Base-by-base conservation (phyloP, 208 protist genomes). In the Trypanosoma cruzi region DNA sequence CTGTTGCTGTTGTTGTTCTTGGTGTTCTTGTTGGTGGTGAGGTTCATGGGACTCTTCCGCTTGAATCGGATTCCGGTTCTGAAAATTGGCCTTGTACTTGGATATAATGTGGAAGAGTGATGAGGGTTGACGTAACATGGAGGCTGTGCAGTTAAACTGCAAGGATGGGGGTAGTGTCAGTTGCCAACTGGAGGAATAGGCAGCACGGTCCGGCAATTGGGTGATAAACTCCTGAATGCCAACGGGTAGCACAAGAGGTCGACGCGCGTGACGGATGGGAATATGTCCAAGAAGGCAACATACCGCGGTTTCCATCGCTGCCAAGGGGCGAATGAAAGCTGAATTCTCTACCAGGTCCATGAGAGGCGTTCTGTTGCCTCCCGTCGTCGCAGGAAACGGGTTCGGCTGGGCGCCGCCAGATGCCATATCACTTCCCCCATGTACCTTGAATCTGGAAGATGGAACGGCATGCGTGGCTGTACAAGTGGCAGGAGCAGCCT, bases 241-340 rank as follows among this genome's bases (percentile, higher is more conserved):
- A 26, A 96, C 49, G 0, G 90, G 90, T 31, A 96, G 68, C 22
- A 93, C 79, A 14, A 93, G 76, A 1, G 88, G 87, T 7, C 84
- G 80, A 20, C 86, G 85, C 24, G 90, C 42, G 53, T 84, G 77
- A 14, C 67, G 50, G 26, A 92, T 63, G n/a, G 90, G 90, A 24
- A 92, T 53, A 64, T 92, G 81, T 31, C 73, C 73, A 2, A 93
- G 64, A n/a, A 96, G 34, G 48, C 77, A 77, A 36, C 71, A 77
- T 7, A 84, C 57, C 2, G 80, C 68, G 50, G 76, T 82, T 76
- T 96, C 90, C 90, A 94, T 96, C 48, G 59, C 44, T 34, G 73
- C 46, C 18, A 68, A 46, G 81, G 78, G 50, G 67, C 64, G 46
- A 67, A 80, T 49, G 80, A 85, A 77, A 73, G 52, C 29, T 20